Conservation (phyloP, 768 basidiomycete species). For the Sistotremastrum suecicum region DNA sequence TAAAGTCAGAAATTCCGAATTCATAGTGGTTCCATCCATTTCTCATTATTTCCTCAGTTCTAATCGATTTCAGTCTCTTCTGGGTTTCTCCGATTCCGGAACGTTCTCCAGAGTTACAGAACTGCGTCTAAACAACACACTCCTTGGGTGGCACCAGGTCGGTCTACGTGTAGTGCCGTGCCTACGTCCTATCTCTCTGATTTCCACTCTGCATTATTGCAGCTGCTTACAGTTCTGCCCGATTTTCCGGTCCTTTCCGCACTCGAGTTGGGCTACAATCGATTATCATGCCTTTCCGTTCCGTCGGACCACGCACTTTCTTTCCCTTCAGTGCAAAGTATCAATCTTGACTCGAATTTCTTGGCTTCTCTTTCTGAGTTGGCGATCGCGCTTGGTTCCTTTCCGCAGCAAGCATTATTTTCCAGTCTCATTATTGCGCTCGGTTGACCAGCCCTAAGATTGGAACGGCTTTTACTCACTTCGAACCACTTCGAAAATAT, state of each 20-base stretch:
- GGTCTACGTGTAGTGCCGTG: not conserved
- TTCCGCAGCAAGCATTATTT: conserved; percentile 2
- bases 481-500: conserved; percentile 45
- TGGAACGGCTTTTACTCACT: conserved; percentile 52
- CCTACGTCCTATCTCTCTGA: conserved; percentile 28
- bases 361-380: conserved; percentile 34
- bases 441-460: conserved; percentile 21
- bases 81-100: not conserved
- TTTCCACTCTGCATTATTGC: conserved; percentile 33
- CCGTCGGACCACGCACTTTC: not conserved
- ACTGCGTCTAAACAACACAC: conserved; percentile 60
- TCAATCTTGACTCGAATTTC: conserved; percentile 21
- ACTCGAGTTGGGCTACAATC: conserved; percentile 64
- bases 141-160: conserved; percentile 61
- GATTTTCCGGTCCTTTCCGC: conserved; percentile 8
- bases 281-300: conserved; percentile 23
- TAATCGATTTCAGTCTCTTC: conserved; percentile 42
- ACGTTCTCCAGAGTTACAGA: conserved; percentile 42
- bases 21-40: conserved; percentile 4
- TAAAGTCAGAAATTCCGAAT: conserved; percentile 50
- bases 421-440: conserved; percentile 4
- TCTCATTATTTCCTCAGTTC: conserved; percentile 30
- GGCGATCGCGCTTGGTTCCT: conserved; percentile 1
- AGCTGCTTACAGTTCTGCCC: conserved; percentile 2
- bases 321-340: conserved; percentile 6